These are phyloP conservation scores for Hemisphaericaspora xylanilytica DNA, from an alignment of 1,139 yeast species.

Conservation along the genomic window DNA sequence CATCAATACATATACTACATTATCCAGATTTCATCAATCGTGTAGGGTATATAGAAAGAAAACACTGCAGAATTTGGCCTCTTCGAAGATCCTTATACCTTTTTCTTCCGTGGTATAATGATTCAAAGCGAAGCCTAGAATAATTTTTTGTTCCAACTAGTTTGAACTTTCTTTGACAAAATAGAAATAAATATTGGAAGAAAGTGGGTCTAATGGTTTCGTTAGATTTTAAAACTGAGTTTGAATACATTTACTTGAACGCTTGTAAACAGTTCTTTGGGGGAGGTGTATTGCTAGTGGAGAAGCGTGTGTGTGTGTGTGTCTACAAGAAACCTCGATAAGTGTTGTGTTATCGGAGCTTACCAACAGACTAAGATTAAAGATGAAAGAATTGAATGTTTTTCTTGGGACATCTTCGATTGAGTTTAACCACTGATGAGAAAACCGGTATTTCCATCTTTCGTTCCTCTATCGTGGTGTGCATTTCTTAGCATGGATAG, in stretches of 20 bases:
- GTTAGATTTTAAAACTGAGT: constrained; percentile 25
- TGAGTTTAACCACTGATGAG: no score
- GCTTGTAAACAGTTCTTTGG: background rate
- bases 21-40: background rate
- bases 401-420: no score
- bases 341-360: no score
- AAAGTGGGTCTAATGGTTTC: constrained; percentile 15
- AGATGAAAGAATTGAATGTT: no score
- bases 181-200: constrained; percentile 16
- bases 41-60: background rate
- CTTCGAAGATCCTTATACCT: constrained; percentile 68
- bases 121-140: constrained; percentile 74
- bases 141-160: constrained; percentile 20
- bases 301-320: no score
- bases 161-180: constrained; percentile 22
- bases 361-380: no score
- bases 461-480: no score
- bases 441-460: no score
- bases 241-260: constrained; percentile 22
- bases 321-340: no score
- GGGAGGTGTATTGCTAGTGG: background rate
- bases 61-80: constrained; percentile 35
- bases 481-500: no score
- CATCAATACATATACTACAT: background rate
- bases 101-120: constrained; percentile 49